These are phyloP conservation scores for Candida hungchunana DNA, from an alignment of 805 yeast genomes.

Conservation along the genomic window DNA sequence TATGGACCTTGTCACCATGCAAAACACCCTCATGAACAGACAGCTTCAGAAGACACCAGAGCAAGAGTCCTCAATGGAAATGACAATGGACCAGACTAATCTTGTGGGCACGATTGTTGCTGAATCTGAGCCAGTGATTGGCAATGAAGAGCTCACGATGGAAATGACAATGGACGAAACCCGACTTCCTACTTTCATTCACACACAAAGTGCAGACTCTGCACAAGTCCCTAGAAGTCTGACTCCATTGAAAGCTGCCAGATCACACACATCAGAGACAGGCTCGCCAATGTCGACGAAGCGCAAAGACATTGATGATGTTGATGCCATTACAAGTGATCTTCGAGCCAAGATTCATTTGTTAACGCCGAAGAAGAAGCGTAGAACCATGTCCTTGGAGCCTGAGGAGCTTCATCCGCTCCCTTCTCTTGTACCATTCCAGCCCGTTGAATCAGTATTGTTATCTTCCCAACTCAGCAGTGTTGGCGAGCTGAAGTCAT, in stretches of 20 bases:
- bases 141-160: constrained; percentile 1
- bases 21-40: constrained; percentile 22
- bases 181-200: constrained; percentile 2
- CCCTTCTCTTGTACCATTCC: not conserved
- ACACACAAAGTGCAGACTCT: no score
- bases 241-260: constrained; percentile 25
- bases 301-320: constrained; percentile 10
- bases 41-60: constrained; percentile 4
- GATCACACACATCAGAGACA: constrained; percentile 28
- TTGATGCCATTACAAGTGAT: constrained; percentile 12
- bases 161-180: constrained; percentile 20
- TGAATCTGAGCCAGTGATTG: not conserved
- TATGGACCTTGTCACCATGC: constrained; percentile 20
- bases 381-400: constrained; percentile 9
- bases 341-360: constrained; percentile 24
- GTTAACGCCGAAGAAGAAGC: constrained; percentile 24
- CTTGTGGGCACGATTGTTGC: constrained; percentile 8
- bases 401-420: not conserved
- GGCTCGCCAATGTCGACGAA: constrained; percentile 28
- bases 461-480: constrained; percentile 8
- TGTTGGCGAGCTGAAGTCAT: constrained; percentile 16
- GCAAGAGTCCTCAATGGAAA: constrained; percentile 2
- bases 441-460: not conserved
- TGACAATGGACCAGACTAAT: constrained; percentile 20
- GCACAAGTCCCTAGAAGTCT: not conserved